Conservation (phyloP, 2,329 filamentous ascomycete species). For the Ophiostoma australiae region DNA sequence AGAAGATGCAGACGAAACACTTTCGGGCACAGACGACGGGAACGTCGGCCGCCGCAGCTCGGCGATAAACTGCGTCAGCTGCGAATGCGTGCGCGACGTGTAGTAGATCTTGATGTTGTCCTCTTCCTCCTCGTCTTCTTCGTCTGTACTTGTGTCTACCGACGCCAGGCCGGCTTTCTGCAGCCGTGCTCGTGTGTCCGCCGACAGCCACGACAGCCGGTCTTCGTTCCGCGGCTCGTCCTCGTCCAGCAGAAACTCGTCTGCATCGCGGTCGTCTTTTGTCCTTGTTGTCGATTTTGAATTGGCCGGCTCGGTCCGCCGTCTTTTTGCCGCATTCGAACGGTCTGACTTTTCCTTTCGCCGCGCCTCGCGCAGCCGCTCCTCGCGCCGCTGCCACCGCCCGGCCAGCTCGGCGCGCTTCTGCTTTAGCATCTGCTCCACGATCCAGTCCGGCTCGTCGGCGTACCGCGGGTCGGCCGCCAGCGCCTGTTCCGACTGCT, state of each 20-base stretch:
- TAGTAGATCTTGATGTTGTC: conserved; percentile 78
- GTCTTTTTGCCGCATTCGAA: conserved; percentile 38
- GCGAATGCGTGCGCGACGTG: conserved; percentile 88
- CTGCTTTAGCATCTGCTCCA: conserved; percentile 67
- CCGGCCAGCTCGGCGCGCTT: conserved; percentile 62
- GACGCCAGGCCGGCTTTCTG: conserved; percentile 54
- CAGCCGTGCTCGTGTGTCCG: conserved; percentile 70
- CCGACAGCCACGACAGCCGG: conserved; percentile 57
- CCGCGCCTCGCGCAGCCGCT: conserved; percentile 48
- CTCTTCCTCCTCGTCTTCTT: conserved; percentile 43
- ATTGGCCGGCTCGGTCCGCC: conserved; percentile 38
- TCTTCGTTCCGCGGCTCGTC: conserved; percentile 35
- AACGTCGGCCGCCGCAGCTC: conserved; percentile 76
- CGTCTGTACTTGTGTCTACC: conserved; percentile 39
- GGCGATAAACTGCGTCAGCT: conserved; percentile 79
- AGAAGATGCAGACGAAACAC: background rate
- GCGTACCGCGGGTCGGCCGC: conserved; percentile 45
- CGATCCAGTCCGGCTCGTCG: conserved; percentile 79
- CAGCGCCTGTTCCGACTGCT: conserved; percentile 31
- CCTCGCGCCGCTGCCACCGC: conserved; percentile 67
- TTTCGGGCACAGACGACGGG: conserved; percentile 60
- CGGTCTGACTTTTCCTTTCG: conserved; percentile 32
- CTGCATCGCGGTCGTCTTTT: conserved; percentile 32
- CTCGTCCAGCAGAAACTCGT: conserved; percentile 68
- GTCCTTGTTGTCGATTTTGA: conserved; percentile 9